Percentiles rank a stretch among this genome's conserved stretches.
phyloP scores from a whole-genome alignment of 495 filamentous ascomycete genomes.

The Podospora pseudocomata region DNA sequence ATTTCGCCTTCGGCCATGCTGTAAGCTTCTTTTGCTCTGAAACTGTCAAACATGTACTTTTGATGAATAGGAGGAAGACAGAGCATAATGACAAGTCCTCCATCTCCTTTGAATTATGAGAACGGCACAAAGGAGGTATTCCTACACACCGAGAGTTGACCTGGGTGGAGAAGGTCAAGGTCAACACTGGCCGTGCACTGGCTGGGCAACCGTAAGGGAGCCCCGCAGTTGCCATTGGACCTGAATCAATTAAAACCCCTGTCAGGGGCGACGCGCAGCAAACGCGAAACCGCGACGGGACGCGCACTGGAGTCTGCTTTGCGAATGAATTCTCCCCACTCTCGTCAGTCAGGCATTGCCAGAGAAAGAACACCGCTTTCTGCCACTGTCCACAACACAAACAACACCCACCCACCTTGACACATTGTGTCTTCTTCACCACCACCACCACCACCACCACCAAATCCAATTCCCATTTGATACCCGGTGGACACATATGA shows the following conservation, averaged over 20 bases:
- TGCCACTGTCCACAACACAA: neutral
- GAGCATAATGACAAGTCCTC: too few relatives aligned
- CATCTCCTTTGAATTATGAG: too few relatives aligned
- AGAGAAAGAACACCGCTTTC: neutral
- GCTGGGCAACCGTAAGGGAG: conserved; percentile 3
- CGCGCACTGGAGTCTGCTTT: conserved; percentile 30
- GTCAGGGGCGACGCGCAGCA: conserved; percentile 19
- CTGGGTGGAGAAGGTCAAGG: neutral
- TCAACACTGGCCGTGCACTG: neutral
- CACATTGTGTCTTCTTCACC: neutral
- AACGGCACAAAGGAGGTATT: too few relatives aligned
- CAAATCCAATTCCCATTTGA: conserved; percentile 3
- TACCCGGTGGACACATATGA: neutral
- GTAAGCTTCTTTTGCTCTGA: too few relatives aligned
- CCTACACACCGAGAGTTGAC: too few relatives aligned
- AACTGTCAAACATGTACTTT: too few relatives aligned
- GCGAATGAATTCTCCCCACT: conserved; percentile 16
- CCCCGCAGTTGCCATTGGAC: conserved; percentile 8
- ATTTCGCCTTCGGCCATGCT: too few relatives aligned
- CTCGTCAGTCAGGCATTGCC: neutral
- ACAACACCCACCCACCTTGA: conserved; percentile 1
- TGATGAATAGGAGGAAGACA: too few relatives aligned
- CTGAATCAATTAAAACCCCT: conserved; percentile 33
- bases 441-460: conserved; percentile 1
- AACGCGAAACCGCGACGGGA: conserved; percentile 25